Percentiles rank a stretch among this genome's conserved stretches.
Evolutionary conservation across 1,139 yeast genomes (phyloP).

Genomic region (Yamadazyma aaseri): DNA sequence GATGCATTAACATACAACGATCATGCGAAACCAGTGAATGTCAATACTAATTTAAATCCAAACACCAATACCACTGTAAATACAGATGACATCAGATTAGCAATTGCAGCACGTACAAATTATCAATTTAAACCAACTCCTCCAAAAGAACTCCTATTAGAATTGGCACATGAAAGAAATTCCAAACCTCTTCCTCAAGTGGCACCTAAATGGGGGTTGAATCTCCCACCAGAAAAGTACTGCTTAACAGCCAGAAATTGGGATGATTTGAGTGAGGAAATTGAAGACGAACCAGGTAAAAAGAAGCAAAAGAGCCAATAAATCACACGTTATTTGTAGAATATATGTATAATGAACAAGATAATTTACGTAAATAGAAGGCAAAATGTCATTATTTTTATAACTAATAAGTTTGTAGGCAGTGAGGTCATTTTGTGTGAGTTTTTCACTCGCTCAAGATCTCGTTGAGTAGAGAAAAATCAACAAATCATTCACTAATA

Average conservation of each 20-base stretch:
- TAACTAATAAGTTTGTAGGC: not conserved
- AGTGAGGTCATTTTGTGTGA: slow-evolving; percentile 1
- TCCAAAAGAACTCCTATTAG: slow-evolving; percentile 85
- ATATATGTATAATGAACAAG: too few relatives aligned
- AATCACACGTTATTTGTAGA: too few relatives aligned
- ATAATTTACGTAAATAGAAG: too few relatives aligned
- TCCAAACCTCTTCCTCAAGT: slow-evolving; percentile 89
- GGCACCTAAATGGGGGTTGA: slow-evolving; percentile 86
- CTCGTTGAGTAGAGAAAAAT: slow-evolving; percentile 6
- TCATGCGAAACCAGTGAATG: slow-evolving; percentile 54
- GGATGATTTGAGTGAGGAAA: slow-evolving; percentile 45
- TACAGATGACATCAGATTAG: slow-evolving; percentile 87
- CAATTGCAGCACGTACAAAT: slow-evolving; percentile 89
- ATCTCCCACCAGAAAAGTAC: slow-evolving; percentile 96
- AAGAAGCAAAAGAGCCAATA: slow-evolving; percentile 5
- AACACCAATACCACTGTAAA: slow-evolving; percentile 53
- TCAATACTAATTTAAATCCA: slow-evolving; percentile 33
- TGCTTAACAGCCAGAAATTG: slow-evolving; percentile 85
- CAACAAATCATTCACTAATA: slow-evolving; percentile 3
- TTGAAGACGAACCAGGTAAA: slow-evolving; percentile 20
- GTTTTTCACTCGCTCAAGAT: slow-evolving; percentile 3
- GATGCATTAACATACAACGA: slow-evolving; percentile 90
- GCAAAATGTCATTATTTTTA: too few relatives aligned
- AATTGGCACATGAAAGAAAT: slow-evolving; percentile 89
- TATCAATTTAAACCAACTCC: slow-evolving; percentile 96